phyloP scores from a whole-genome alignment of 2,329 filamentous ascomycete genomes.

The Geosmithia flava region DNA sequence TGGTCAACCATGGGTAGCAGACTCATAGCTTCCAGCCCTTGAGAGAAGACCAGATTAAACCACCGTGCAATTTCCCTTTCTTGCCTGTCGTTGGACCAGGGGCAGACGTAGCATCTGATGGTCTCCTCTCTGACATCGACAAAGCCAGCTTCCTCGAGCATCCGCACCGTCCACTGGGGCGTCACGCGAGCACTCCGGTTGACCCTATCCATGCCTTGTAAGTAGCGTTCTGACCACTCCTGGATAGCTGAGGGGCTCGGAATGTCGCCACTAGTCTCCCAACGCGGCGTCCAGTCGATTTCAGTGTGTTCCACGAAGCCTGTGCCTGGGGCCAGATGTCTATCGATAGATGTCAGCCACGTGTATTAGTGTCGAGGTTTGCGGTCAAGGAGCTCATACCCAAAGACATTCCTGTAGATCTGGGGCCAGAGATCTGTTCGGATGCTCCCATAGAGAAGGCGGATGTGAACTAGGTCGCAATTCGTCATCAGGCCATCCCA shows the following conservation, averaged over 20 bases:
- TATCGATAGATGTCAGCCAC: conserved; percentile 16
- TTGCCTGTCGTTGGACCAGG: conserved; percentile 54
- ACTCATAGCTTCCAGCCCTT: conserved; percentile 61
- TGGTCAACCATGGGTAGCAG: conserved; percentile 55
- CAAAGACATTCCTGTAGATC: conserved; percentile 58
- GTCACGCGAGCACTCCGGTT: conserved; percentile 53
- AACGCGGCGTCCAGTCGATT: conserved; percentile 68
- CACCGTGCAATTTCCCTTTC: conserved; percentile 62
- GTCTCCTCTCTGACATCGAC: conserved; percentile 62
- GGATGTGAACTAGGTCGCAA: conserved; percentile 76
- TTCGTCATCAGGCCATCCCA: conserved; percentile 42
- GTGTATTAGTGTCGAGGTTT: not conserved
- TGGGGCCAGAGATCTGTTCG: conserved; percentile 52
- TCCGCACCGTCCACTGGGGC: conserved; percentile 34
- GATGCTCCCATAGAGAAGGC: conserved; percentile 69
- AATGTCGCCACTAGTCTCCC: conserved; percentile 47
- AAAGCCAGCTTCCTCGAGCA: conserved; percentile 62
- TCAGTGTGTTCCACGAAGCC: conserved; percentile 82
- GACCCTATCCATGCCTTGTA: conserved; percentile 52
- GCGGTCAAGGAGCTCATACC: conserved; percentile 29
- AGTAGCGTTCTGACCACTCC: conserved; percentile 59
- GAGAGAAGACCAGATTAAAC: conserved; percentile 70
- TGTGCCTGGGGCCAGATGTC: conserved; percentile 62
- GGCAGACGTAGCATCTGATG: conserved; percentile 60
- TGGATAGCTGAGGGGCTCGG: conserved; percentile 43